Base-by-base conservation (phyloP, 495 filamentous ascomycete species). In the Penicillium macrosclerotiorum region DNA sequence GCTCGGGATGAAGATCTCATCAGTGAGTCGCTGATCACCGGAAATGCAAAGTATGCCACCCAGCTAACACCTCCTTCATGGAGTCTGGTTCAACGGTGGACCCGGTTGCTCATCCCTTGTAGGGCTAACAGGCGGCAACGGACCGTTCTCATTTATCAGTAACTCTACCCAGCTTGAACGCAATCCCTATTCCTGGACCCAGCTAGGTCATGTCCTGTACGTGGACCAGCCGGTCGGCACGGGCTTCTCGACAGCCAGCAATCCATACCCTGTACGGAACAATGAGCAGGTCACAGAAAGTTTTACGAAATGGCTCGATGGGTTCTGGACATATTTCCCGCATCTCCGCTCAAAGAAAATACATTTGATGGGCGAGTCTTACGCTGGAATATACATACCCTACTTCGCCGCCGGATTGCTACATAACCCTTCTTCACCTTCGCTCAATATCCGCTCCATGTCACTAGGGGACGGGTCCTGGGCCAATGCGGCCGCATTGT, bases 71-170 rank as follows among this genome's bases (percentile, higher is more conserved):
- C 19, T 24, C 25, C 5, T n/a, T 8, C 9, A 8, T 16, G 25
- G 27, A 64, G 62, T 87, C 40, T 88, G 82, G 81, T 65, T 88
- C 20, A 86, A 86, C 56, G 84, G 85, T 30, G 85, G 84, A 26
- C 78, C 78, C 9, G 84, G 83, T 17, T 89, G 83, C 63, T 83
- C 75, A 25, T 86, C 77, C 4, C 66, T 91, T 7, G 76, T 81
- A 50, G 86, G 86, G 11, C 62, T 90, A 14, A 52, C 45, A 4
- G 55, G 51, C 9, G 63, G 63, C 14, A 64, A 60, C 18, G 63
- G 63, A 1, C 63, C 63, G 17, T 51, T 68, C 16, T 55, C 52
- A 6, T 65, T 68, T 30, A 30, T 27, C 19, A 60, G 57, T 2
- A 62, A 65, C 24, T 59, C 65, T 3, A 61, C 63, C 9, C 36